A percentile compares a stretch with the other conserved stretches of the same genome.
Evolutionary conservation across 495 filamentous ascomycete genomes (phyloP).

Genomic region (Lichina pygmaea): DNA sequence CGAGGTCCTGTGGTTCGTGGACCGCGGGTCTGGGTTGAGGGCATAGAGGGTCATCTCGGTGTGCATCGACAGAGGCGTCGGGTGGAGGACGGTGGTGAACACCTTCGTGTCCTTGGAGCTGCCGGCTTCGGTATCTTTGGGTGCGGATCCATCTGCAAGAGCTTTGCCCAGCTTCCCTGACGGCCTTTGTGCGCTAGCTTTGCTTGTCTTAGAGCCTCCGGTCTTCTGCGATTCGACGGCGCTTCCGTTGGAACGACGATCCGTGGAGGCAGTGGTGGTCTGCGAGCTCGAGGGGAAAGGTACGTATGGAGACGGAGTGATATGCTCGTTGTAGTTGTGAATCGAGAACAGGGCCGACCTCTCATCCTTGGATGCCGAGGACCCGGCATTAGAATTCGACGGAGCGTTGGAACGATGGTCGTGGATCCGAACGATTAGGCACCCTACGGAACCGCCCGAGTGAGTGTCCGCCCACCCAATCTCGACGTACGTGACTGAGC

Average conservation of each 20-base stretch:
- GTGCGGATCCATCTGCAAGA: constrained; percentile 9
- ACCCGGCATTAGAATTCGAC: constrained; percentile 16
- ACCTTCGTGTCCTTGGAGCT: constrained; percentile 29
- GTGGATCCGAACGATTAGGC: constrained; percentile 75
- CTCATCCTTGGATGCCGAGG: constrained; percentile 24
- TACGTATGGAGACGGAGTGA: constrained; percentile 69
- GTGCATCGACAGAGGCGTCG: constrained; percentile 47
- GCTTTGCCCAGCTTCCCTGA: not conserved
- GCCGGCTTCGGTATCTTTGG: not conserved
- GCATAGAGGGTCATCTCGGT: constrained; percentile 51
- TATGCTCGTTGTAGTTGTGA: constrained; percentile 65
- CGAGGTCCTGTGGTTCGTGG: constrained; percentile 15
- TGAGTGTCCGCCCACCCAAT: constrained; percentile 2
- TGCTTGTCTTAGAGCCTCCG: not conserved
- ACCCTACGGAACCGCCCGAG: constrained; percentile 20
- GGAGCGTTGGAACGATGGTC: constrained; percentile 49
- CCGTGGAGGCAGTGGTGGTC: too few relatives aligned
- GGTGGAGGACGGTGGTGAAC: constrained; percentile 58
- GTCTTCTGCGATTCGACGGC: not conserved
- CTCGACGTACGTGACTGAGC: not conserved
- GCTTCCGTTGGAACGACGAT: not conserved
- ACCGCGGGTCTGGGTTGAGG: constrained; percentile 33
- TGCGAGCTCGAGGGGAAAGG: constrained; percentile 24
- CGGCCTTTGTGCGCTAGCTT: not conserved
- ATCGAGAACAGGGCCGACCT: constrained; percentile 50